Conservation (phyloP, 2,329 filamentous ascomycete genomes). For the Colletotrichum trifolii region DNA sequence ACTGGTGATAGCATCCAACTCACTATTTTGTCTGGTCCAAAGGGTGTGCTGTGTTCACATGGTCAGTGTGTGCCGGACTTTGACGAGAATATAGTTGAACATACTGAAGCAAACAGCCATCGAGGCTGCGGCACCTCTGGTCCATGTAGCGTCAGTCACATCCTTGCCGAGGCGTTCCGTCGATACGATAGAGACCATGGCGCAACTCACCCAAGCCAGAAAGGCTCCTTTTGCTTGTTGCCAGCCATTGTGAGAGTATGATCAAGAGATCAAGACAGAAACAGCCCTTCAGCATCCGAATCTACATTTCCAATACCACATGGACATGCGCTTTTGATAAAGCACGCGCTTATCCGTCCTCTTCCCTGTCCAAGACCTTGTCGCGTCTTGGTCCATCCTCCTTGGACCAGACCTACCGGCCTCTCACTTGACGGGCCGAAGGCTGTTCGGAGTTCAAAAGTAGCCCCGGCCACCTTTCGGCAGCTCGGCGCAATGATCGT, state of each 20-base stretch:
- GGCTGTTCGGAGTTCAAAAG: constrained; percentile 21
- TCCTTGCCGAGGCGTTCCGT: not conserved
- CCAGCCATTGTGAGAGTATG: constrained; percentile 12
- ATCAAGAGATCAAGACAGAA: not conserved
- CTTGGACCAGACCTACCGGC: constrained; percentile 1
- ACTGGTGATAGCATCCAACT: constrained; percentile 12
- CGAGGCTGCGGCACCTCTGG: constrained; percentile 55
- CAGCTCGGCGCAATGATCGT: constrained; percentile 27
- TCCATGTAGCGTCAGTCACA: constrained; percentile 6
- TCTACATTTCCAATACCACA: not conserved
- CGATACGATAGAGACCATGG: fast-evolving
- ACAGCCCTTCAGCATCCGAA: not conserved
- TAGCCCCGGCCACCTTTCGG: constrained; percentile 28
- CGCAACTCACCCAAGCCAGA: constrained; percentile 55
- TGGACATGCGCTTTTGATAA: constrained; percentile 31
- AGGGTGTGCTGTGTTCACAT: constrained; percentile 49
- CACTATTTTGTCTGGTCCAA: constrained; percentile 59
- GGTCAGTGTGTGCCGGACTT: not conserved
- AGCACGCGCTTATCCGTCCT: not conserved
- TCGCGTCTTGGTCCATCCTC: no score
- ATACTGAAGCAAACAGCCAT: constrained; percentile 59
- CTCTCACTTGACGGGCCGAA: not conserved
- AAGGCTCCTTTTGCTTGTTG: constrained; percentile 51
- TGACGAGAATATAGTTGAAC: constrained; percentile 32
- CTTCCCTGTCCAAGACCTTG: constrained; percentile 1